These are phyloP conservation scores for Corylus heterophylla DNA, from an alignment of 306 rosid genomes.

Conservation along the genomic window DNA sequence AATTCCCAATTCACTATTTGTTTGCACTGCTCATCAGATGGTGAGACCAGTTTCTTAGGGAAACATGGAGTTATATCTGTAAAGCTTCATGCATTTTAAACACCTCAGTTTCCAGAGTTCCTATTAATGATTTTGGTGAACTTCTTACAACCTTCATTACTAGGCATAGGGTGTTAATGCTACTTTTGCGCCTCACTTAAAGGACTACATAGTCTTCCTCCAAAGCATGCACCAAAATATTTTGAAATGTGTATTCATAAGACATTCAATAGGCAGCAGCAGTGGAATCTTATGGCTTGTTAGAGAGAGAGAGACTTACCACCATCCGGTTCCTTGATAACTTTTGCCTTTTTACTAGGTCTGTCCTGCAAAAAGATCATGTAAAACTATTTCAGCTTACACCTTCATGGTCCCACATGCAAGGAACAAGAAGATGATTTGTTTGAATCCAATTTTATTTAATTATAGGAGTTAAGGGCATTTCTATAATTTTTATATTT, in stretches of 20 bases:
- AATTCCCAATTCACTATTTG: too few relatives aligned
- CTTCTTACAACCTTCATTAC: background rate
- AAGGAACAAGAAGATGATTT: too few relatives aligned
- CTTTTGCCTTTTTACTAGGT: slow-evolving; percentile 35
- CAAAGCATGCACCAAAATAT: background rate
- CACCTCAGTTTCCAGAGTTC: background rate
- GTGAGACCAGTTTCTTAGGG: too few relatives aligned
- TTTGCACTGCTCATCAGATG: too few relatives aligned
- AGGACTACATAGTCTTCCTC: background rate
- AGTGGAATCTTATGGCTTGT: background rate
- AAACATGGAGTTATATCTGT: too few relatives aligned
- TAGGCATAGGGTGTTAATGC: background rate
- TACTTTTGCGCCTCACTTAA: background rate
- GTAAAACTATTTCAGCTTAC: slow-evolving; percentile 5
- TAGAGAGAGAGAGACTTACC: slow-evolving; percentile 31
- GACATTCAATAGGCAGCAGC: background rate
- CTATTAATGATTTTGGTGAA: too few relatives aligned
- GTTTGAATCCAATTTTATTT: too few relatives aligned
- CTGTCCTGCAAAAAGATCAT: slow-evolving; percentile 14
- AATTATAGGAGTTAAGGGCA: too few relatives aligned
- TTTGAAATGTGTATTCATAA: background rate
- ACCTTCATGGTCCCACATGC: background rate
- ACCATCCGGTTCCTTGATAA: slow-evolving; percentile 30
- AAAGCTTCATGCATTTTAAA: background rate
- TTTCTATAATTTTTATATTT: too few relatives aligned